Evolutionary conservation across 768 basidiomycete genomes (phyloP).

Genomic region (Boletus patriciae): DNA sequence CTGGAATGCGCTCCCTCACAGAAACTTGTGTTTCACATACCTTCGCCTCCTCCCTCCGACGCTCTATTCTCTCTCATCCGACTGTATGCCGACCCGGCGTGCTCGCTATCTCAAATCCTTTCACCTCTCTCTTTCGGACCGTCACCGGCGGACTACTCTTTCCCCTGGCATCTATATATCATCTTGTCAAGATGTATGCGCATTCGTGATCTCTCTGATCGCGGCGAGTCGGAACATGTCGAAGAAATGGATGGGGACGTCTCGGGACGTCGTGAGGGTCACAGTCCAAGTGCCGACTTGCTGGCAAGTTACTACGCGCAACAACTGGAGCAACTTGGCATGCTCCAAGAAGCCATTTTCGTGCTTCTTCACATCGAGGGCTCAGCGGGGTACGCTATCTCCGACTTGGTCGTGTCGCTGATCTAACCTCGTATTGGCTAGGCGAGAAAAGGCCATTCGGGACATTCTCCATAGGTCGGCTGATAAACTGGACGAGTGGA

Average conservation of each 20-base stretch:
- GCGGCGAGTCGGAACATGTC: constrained; percentile 48
- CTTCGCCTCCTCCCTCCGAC: constrained; percentile 54
- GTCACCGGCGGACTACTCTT: constrained; percentile 74
- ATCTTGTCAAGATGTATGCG: constrained; percentile 81
- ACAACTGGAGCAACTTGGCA: constrained; percentile 77
- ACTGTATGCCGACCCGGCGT: constrained; percentile 70
- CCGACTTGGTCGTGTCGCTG: constrained; percentile 1
- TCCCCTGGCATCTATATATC: constrained; percentile 93
- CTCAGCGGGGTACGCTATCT: constrained; percentile 60
- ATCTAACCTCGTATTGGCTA: constrained; percentile 35
- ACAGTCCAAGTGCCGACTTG: constrained; percentile 80
- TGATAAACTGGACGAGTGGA: constrained; percentile 67
- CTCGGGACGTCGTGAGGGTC: constrained; percentile 62
- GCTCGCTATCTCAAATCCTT: constrained; percentile 67
- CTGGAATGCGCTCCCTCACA: constrained; percentile 32
- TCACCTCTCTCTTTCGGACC: constrained; percentile 72
- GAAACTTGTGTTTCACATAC: constrained; percentile 42
- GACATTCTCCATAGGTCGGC: constrained; percentile 75
- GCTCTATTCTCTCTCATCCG: constrained; percentile 80
- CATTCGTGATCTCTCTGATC: constrained; percentile 85
- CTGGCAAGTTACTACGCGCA: constrained; percentile 83
- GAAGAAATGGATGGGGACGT: constrained; percentile 39
- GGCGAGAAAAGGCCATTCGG: constrained; percentile 80
- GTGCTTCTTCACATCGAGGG: constrained; percentile 88
- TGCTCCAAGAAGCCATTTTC: constrained; percentile 85